These are phyloP conservation scores for Euphrasia arctica DNA, from an alignment of 305 asterid species.

Conservation along the genomic window DNA sequence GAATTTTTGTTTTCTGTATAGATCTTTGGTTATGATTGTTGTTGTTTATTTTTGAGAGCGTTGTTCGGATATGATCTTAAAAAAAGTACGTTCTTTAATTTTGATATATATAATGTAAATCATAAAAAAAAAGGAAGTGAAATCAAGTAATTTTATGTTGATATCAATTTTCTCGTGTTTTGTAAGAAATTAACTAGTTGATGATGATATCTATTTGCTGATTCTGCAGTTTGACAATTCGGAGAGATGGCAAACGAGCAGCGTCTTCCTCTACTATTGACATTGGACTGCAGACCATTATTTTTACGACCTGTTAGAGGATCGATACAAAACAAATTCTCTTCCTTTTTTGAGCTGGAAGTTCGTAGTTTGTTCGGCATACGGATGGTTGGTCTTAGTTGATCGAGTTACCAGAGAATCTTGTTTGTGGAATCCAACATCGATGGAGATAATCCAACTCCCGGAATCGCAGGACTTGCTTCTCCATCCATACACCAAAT, in stretches of 20 bases:
- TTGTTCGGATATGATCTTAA: too few species aligned
- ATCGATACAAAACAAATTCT: not conserved
- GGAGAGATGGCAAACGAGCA: not conserved
- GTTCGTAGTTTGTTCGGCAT: conserved; percentile 2
- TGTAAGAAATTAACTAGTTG: too few species aligned
- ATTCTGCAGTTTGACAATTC: not conserved
- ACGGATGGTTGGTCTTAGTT: not conserved
- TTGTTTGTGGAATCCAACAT: conserved; percentile 23
- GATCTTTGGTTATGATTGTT: too few species aligned
- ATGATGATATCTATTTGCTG: not conserved
- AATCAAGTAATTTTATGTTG: too few species aligned
- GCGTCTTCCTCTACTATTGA: conserved; percentile 17
- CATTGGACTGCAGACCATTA: not conserved
- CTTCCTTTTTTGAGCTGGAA: too few species aligned
- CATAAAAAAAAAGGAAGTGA: too few species aligned
- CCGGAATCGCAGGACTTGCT: not conserved
- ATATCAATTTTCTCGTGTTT: too few species aligned
- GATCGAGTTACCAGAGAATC: not conserved
- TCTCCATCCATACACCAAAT: not conserved
- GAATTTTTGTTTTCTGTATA: too few species aligned
- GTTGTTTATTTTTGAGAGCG: too few species aligned
- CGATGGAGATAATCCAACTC: conserved; percentile 1
- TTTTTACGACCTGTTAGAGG: not conserved
- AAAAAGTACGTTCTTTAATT: too few species aligned
- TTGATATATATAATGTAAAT: too few species aligned